A percentile compares a stretch with the other conserved stretches of the same genome.
Evolutionary conservation across 108 stramenopile species (phyloP).

Genomic region (Nitzschia inconspicua): DNA sequence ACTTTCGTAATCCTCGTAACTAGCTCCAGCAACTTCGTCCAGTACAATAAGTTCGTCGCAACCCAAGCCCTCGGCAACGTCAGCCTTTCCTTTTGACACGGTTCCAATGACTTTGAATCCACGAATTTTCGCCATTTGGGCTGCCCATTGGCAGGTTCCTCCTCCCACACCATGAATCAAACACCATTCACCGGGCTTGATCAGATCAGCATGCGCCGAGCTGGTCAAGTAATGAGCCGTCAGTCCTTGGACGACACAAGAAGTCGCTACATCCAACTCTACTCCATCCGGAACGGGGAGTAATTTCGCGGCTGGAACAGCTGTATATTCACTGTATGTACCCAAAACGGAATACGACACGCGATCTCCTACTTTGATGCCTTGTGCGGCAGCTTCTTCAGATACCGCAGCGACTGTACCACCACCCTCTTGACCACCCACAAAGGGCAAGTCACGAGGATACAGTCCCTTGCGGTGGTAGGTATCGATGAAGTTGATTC

Average conservation of each 20-base stretch:
- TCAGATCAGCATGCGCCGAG: constrained; percentile 66
- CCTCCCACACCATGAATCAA: constrained; percentile 79
- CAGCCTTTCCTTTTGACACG: constrained; percentile 58
- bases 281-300: constrained; percentile 54
- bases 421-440: constrained; percentile 82
- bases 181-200: constrained; percentile 72
- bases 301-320: constrained; percentile 56
- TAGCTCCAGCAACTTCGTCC: constrained; percentile 65
- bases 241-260: constrained; percentile 78
- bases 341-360: constrained; percentile 71
- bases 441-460: constrained; percentile 64
- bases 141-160: constrained; percentile 85
- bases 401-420: constrained; percentile 62
- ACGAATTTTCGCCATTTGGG: constrained; percentile 79
- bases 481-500: constrained; percentile 87
- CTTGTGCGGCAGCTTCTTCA: constrained; percentile 45
- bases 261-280: constrained; percentile 56
- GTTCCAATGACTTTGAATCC: constrained; percentile 87
- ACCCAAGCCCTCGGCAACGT: constrained; percentile 35
- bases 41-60: constrained; percentile 81
- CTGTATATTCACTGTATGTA: constrained; percentile 74
- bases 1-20: constrained; percentile 72
- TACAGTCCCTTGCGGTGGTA: constrained; percentile 81
- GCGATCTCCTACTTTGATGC: constrained; percentile 59
- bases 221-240: constrained; percentile 81